Evolutionary conservation across 306 rosid genomes (phyloP), one percentile per base, ranked within the genome.

Genomic region (Urtica urens): DNA sequence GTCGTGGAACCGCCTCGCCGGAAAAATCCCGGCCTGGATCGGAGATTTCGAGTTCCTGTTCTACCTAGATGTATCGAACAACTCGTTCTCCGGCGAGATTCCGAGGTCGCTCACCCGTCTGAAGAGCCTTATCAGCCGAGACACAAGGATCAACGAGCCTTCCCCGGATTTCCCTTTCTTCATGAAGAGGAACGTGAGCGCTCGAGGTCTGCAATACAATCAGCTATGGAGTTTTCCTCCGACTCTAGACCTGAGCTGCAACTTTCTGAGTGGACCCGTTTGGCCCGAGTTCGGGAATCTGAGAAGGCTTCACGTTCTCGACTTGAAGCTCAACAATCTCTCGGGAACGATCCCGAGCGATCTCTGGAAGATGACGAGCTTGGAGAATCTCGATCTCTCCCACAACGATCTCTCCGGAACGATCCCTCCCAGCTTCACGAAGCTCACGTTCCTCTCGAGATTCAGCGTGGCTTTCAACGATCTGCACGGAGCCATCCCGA

Each of bases 11-110:
- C 1, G 6, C 35, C 46, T 78, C 64, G 16, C 19, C 9, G 80
- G 86, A 16, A 35, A 47, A 38, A 47, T 78, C 30, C 81, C 86
- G 8, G 19, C n/a, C 16, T 74, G 78, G 71, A 34, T 78, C 21
- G 86, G 73, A 9, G 7, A 46, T 14, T 67, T 78, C 29, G 10
- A 5, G 3, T 0, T 8, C 47, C 75, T 78, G 21, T 78, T 74
- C 52, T 78, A 71, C 76, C 59, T 78, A 76, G 86, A 74, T 63
- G 3, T 78, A 14, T 78, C 86, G 5, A 78, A 78, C 67, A 78
- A 78, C 66, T 67, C 86, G 2, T 58, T 78, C 5, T 20, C 58
- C 0, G 81, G 76, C 21, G 72, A 69, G 29, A 70, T 78, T 11
- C 86, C 76, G 0, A 64, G 16, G 29, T 55, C 25, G 47, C 5